Conservation (phyloP, 1,139 yeast species). For the Dujonia santamariae region DNA sequence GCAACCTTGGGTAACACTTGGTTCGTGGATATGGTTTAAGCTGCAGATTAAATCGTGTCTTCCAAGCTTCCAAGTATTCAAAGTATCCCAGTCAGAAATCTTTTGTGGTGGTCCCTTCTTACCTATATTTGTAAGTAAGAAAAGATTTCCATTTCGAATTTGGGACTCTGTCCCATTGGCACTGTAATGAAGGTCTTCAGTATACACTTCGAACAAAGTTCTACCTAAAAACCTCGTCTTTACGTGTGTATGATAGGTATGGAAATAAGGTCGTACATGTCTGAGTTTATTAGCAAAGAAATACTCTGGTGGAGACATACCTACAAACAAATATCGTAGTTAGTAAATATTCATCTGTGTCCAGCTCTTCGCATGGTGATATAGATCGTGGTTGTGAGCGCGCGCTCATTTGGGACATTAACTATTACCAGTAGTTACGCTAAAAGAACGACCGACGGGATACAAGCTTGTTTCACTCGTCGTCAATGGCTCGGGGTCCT, state of each 20-base stretch:
- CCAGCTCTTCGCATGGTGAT: no score
- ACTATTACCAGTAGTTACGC: no score
- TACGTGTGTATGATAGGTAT: slow-evolving; percentile 34
- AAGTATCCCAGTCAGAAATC: slow-evolving; percentile 21
- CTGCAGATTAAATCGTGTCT: slow-evolving; percentile 51
- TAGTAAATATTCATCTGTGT: no score
- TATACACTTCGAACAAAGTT: slow-evolving; percentile 41
- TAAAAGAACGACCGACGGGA: no score
- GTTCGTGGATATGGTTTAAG: slow-evolving; percentile 57
- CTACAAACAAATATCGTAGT: no score
- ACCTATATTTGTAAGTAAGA: slow-evolving; percentile 25
- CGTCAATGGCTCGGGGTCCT: no score
- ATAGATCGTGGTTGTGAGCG: no score
- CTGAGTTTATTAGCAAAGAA: slow-evolving; percentile 40
- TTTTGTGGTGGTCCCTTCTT: slow-evolving; percentile 16
- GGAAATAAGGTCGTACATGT: slow-evolving; percentile 45
- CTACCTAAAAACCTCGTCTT: slow-evolving; percentile 50
- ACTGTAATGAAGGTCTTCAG: slow-evolving; percentile 42
- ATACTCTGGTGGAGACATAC: slow-evolving; percentile 10
- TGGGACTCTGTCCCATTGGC: slow-evolving; percentile 22
- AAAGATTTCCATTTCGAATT: slow-evolving; percentile 22
- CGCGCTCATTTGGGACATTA: no score
- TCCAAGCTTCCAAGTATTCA: slow-evolving; percentile 23
- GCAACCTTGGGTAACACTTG: slow-evolving; percentile 9
- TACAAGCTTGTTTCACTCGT: no score